A percentile compares a stretch with the other conserved stretches of the same genome.
Evolutionary conservation across 768 basidiomycete genomes (phyloP).

Genomic region (Ramaria rubella): DNA sequence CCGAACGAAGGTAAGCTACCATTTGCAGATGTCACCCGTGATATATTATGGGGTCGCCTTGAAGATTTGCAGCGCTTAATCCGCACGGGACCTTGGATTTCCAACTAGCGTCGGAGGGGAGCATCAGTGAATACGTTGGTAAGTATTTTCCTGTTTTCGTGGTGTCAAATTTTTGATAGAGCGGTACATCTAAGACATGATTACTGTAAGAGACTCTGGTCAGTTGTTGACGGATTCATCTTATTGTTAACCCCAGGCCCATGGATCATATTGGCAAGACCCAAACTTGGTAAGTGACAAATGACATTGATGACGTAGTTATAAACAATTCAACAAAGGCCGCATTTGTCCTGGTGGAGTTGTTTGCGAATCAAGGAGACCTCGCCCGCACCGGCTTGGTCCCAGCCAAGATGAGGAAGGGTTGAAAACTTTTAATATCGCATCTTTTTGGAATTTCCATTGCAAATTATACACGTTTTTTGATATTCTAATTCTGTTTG

Average conservation of each 20-base stretch:
- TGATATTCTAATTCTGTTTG: not conserved
- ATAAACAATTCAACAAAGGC: slow-evolving; percentile 14
- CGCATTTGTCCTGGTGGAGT: slow-evolving; percentile 34
- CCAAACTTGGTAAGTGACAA: slow-evolving; percentile 21
- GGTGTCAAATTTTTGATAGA: slow-evolving; percentile 12
- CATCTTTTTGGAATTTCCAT: not conserved
- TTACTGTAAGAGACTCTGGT: slow-evolving; percentile 13
- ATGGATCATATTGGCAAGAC: slow-evolving; percentile 35
- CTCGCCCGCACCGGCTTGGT: slow-evolving; percentile 30
- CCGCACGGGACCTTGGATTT: slow-evolving; percentile 39
- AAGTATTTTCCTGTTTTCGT: not conserved
- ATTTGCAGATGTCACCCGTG: not conserved
- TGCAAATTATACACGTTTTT: not conserved
- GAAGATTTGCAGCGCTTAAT: slow-evolving; percentile 37
- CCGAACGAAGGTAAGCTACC: slow-evolving; percentile 18
- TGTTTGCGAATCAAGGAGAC: slow-evolving; percentile 30
- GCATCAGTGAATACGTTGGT: slow-evolving; percentile 34
- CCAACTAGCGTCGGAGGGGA: slow-evolving; percentile 31
- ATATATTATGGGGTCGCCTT: not conserved
- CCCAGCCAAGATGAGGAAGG: slow-evolving; percentile 6
- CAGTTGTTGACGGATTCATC: not conserved
- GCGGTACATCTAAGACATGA: slow-evolving; percentile 12
- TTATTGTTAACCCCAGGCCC: slow-evolving; percentile 24
- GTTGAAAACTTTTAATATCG: not conserved
- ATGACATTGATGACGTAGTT: not conserved